These are phyloP conservation scores for Botryosphaeria agaves DNA, from an alignment of 2,329 filamentous ascomycete genomes.

Conservation along the genomic window DNA sequence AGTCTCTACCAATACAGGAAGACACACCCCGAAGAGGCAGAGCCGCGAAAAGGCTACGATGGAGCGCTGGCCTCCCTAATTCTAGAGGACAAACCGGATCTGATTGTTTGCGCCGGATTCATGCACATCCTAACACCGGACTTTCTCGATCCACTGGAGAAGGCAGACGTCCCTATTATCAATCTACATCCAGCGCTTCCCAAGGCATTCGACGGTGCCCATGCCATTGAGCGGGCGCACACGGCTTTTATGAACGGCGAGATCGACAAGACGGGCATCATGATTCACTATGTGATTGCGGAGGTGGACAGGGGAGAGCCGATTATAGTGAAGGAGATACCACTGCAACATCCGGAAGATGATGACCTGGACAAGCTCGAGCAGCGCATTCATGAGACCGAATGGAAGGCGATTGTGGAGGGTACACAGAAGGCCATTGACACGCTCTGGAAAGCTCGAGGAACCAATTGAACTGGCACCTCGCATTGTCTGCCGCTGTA, in stretches of 20 bases:
- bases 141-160: slow-evolving; percentile 53
- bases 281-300: slow-evolving; percentile 65
- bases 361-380: slow-evolving; percentile 50
- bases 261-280: slow-evolving; percentile 57
- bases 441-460: slow-evolving; percentile 9
- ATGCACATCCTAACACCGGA: slow-evolving; percentile 63
- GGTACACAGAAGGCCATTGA: slow-evolving; percentile 40
- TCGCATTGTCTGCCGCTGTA: no score
- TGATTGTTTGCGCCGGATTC: slow-evolving; percentile 72
- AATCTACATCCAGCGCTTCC: slow-evolving; percentile 66
- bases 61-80: slow-evolving; percentile 54
- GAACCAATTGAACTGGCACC: no score
- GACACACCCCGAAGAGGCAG: slow-evolving; percentile 30
- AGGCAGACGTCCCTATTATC: slow-evolving; percentile 49
- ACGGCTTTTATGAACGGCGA: slow-evolving; percentile 53
- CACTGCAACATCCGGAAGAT: slow-evolving; percentile 36
- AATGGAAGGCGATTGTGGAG: slow-evolving; percentile 66
- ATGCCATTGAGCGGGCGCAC: slow-evolving; percentile 62
- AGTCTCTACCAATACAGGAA: slow-evolving; percentile 66
- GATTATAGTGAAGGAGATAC: slow-evolving; percentile 53
- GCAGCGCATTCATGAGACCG: slow-evolving; percentile 54
- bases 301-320: slow-evolving; percentile 68
- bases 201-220: slow-evolving; percentile 54
- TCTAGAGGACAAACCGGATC: slow-evolving; percentile 45
- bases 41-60: slow-evolving; percentile 55